Percentiles rank a stretch among this genome's conserved stretches.
Evolutionary conservation across 768 basidiomycete genomes (phyloP).

Genomic region (Paxillus rubicundulus): DNA sequence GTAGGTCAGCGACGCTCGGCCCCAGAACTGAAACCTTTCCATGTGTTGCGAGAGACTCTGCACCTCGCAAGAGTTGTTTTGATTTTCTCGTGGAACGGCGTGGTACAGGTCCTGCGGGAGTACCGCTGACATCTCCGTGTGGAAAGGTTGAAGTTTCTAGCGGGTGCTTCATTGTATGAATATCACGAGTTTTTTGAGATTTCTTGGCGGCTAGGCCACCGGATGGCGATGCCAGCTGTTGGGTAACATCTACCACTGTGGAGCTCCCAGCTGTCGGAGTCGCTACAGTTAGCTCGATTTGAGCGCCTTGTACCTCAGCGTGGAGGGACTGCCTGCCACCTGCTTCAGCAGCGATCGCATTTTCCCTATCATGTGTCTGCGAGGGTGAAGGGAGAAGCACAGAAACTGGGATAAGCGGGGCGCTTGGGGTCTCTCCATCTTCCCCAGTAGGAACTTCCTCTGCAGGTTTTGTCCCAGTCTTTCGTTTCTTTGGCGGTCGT

Average conservation of each 20-base stretch:
- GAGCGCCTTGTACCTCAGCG: background rate
- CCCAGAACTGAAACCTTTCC: background rate
- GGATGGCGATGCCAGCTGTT: background rate
- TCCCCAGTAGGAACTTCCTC: background rate
- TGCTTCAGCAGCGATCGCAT: background rate
- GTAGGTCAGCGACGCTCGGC: background rate
- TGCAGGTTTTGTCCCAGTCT: conserved; percentile 1
- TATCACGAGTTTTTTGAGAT: background rate
- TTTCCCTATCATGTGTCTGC: background rate
- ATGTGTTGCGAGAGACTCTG: background rate
- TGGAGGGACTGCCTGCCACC: background rate
- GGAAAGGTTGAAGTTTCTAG: too few species aligned
- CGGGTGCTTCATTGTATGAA: background rate
- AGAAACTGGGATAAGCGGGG: background rate
- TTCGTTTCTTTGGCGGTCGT: conserved; percentile 30
- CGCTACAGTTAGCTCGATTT: background rate
- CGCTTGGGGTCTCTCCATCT: background rate
- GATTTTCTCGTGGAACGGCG: background rate
- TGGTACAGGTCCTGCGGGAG: background rate
- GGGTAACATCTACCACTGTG: background rate
- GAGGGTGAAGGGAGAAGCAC: background rate
- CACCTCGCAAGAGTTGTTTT: conserved; percentile 3
- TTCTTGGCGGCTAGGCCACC: background rate
- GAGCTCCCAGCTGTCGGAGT: background rate
- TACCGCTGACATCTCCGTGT: background rate